These are phyloP conservation scores for Brassica hybrid DNA, from an alignment of 441 rosid genomes.

Conservation along the genomic window DNA sequence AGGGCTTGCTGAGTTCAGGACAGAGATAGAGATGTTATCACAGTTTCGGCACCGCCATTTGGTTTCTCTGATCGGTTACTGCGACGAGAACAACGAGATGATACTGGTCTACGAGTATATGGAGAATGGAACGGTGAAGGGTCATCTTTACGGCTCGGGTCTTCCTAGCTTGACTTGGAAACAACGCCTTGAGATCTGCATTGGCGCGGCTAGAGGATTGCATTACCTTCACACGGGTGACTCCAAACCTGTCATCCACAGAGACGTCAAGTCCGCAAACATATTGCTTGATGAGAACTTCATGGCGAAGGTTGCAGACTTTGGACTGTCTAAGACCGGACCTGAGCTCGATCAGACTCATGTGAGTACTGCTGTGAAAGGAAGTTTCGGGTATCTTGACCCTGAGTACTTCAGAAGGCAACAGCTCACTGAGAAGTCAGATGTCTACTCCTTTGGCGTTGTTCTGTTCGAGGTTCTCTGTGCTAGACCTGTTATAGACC, in stretches of 20 bases:
- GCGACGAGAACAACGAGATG: constrained; percentile 96
- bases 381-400: constrained; percentile 92
- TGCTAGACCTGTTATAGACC: constrained; percentile 81
- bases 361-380: constrained; percentile 96
- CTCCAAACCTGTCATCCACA: constrained; percentile 91
- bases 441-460: constrained; percentile 93
- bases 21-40: too few species aligned
- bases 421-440: constrained; percentile 90
- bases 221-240: constrained; percentile 96
- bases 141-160: constrained; percentile 88
- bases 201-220: constrained; percentile 93
- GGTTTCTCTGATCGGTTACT: too few species aligned
- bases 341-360: constrained; percentile 97
- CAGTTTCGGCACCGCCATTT: too few species aligned
- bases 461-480: constrained; percentile 89
- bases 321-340: constrained; percentile 90
- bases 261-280: constrained; percentile 96
- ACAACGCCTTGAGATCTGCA: constrained; percentile 84
- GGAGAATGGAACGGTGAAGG: constrained; percentile 92
- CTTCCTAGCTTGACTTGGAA: constrained; percentile 86
- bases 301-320: constrained; percentile 96
- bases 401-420: constrained; percentile 94
- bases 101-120: constrained; percentile 90
- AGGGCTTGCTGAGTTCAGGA: too few species aligned
- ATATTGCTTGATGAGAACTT: constrained; percentile 90